phyloP scores from a whole-genome alignment of 495 filamentous ascomycete genomes.

The Penicillium cataractarum region DNA sequence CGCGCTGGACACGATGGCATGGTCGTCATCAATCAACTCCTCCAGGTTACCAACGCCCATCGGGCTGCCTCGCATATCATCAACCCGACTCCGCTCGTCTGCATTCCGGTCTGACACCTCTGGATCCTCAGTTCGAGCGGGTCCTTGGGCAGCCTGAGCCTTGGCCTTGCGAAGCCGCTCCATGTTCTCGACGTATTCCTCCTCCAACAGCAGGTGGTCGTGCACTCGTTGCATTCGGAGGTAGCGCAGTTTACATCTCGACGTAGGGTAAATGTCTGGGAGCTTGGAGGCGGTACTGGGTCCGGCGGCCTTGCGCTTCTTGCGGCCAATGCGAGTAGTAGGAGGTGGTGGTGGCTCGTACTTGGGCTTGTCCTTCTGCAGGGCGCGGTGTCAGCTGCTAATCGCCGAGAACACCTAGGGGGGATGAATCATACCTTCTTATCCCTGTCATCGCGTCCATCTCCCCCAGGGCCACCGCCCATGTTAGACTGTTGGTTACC shows the following conservation, averaged over 20 bases:
- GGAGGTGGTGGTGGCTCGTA: constrained; percentile 97
- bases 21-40: constrained; percentile 99
- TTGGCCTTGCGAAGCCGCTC: constrained; percentile 92
- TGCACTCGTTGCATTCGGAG: constrained; percentile 98
- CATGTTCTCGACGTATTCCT: constrained; percentile 99
- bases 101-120: constrained; percentile 72
- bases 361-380: constrained; percentile 97
- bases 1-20: constrained; percentile 96
- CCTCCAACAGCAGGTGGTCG: constrained; percentile 94
- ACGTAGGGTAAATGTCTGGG: constrained; percentile 89
- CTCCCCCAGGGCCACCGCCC: constrained; percentile 69
- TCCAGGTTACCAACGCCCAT: constrained; percentile 99
- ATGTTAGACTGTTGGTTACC: constrained; percentile 86
- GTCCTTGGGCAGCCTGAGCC: constrained; percentile 71
- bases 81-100: constrained; percentile 92
- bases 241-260: constrained; percentile 94
- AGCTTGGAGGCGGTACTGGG: constrained; percentile 94
- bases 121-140: constrained; percentile 43
- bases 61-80: constrained; percentile 97
- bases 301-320: constrained; percentile 92
- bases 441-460: constrained; percentile 86
- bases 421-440: constrained; percentile 76
- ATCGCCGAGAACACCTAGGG: not conserved
- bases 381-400: constrained; percentile 17
- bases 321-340: constrained; percentile 95